Base-by-base conservation (phyloP, 73 alveolate species). In the Halteria grandinella region DNA sequence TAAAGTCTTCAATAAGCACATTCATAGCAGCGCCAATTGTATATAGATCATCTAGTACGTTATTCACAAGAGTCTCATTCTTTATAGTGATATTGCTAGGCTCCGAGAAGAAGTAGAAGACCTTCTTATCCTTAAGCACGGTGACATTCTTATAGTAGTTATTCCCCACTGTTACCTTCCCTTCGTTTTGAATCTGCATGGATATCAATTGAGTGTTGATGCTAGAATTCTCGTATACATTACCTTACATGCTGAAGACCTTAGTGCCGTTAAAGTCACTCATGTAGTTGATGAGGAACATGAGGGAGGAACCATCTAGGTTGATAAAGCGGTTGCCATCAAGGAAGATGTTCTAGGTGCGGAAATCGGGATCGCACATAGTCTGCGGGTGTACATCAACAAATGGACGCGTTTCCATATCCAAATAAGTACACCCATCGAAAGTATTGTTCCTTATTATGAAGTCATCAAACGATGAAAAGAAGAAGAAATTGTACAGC, bases 341-440 rank as follows among this genome's bases (percentile, higher is more conserved):
- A 5, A 73, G 1, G 10, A 73, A 32, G 3, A 73, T n/a, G 1
- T 73, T 73, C 25, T 73, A 36, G 24, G 62, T 53, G 32, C 85
- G 43, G 28, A 23, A 44, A 21, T 17, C 44, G 4, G 85, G 85
- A 36, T 73, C 85, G 31, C 85, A 73, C 14, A 53, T 2, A 21
- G 54, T 24, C 62, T 55, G 21, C 4, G 85, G 76, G 24, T 32
- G 55, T 23, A 54, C 64, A 54, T 73, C 85, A 11, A 37, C 23
- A 37, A 73, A 73, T 20, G 85, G 74, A 14, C 85, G 70, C 32
- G 85, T 73, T 12, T 48, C 85, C 85, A 73, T 73, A 17, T 73
- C 75, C 0, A 73, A 52, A 24, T 55, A 73, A 5, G 76, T 37
- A 14, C 32, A 15, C 17, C 29, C 47, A 18, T 73, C 63, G 27